Conservation (phyloP, 331 rosid genomes). For the Pyrus hybrid region DNA sequence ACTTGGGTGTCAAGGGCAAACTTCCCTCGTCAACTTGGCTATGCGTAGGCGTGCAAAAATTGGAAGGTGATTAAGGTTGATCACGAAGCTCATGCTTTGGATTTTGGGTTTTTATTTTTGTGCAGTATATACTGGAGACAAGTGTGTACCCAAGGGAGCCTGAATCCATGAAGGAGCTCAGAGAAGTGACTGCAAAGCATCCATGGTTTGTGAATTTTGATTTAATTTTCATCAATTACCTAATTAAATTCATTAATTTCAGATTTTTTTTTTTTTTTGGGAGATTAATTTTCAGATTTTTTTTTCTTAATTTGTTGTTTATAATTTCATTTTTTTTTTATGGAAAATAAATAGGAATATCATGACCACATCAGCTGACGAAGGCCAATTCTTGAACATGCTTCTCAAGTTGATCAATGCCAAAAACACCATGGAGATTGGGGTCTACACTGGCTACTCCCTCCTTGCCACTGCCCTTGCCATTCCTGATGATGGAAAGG, state of each 20-base stretch:
- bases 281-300: neutral
- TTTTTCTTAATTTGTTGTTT: neutral
- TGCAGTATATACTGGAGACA: conserved; percentile 78
- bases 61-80: neutral
- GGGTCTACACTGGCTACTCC: conserved; percentile 96
- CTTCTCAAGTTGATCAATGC: conserved; percentile 85
- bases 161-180: conserved; percentile 85
- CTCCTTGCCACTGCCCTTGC: conserved; percentile 95
- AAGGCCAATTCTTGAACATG: conserved; percentile 87
- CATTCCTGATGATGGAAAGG: conserved; percentile 90
- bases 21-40: neutral
- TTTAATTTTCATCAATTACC: neutral
- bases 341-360: conserved; percentile 47
- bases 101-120: conserved; percentile 3
- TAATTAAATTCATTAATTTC: neutral
- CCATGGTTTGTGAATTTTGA: conserved; percentile 49
- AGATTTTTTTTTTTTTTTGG: too few relatives aligned
- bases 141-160: conserved; percentile 95
- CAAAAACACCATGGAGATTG: conserved; percentile 95
- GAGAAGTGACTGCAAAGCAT: conserved; percentile 86
- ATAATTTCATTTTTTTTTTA: neutral
- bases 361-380: conserved; percentile 97
- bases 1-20: neutral
- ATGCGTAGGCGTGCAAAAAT: neutral
- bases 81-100: neutral